phyloP scores from a whole-genome alignment of 805 yeast species.

The Phaffomyces antillensis region DNA sequence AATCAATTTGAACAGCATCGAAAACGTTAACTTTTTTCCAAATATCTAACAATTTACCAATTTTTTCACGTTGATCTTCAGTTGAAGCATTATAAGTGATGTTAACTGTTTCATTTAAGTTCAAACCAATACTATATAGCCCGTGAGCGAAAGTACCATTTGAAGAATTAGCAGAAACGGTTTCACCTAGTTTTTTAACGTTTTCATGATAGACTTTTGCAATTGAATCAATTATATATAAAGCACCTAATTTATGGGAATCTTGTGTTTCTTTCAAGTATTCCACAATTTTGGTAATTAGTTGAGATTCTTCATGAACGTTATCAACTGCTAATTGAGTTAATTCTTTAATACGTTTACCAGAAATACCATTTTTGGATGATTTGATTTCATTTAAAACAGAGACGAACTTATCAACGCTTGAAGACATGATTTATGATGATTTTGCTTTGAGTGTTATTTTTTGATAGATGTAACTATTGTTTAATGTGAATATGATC shows the following conservation, averaged over 20 bases:
- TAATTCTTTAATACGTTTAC: slow-evolving; percentile 84
- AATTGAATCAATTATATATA: slow-evolving; percentile 89
- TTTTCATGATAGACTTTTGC: slow-evolving; percentile 79
- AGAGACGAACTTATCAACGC: slow-evolving; percentile 1
- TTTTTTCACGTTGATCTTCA: slow-evolving; percentile 60
- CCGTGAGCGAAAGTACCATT: slow-evolving; percentile 75
- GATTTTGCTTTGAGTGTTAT: background rate
- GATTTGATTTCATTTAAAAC: slow-evolving; percentile 30
- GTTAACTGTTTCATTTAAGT: slow-evolving; percentile 56
- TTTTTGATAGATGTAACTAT: no score
- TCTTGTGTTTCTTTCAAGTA: slow-evolving; percentile 68
- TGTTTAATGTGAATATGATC: background rate
- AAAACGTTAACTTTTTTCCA: slow-evolving; percentile 89
- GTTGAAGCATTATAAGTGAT: slow-evolving; percentile 52
- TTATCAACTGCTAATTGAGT: slow-evolving; percentile 71
- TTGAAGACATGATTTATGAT: background rate
- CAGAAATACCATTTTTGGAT: slow-evolving; percentile 86
- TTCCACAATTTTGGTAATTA: slow-evolving; percentile 52
- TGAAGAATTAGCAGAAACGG: slow-evolving; percentile 41
- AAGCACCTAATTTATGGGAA: slow-evolving; percentile 81
- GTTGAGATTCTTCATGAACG: slow-evolving; percentile 47
- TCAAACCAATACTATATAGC: slow-evolving; percentile 52
- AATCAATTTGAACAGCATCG: slow-evolving; percentile 43
- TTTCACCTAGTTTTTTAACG: slow-evolving; percentile 49
- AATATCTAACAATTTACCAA: slow-evolving; percentile 78